Conservation (phyloP, 108 stramenopile genomes). For the Craspedostauros australis region DNA sequence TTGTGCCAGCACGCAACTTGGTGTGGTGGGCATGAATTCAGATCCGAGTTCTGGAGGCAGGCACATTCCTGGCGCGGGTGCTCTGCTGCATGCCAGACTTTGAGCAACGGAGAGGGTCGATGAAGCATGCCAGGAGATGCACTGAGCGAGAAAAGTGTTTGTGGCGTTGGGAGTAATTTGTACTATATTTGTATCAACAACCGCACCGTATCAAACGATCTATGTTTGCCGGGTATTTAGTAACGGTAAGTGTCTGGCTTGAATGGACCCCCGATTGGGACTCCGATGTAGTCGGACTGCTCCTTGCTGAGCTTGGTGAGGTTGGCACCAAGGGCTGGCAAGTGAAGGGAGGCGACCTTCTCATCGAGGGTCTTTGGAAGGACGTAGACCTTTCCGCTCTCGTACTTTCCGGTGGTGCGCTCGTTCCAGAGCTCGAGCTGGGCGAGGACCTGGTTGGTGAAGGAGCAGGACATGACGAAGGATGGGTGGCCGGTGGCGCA, state of each 20-base stretch:
- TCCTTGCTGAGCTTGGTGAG: constrained; percentile 89
- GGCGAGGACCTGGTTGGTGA: constrained; percentile 99
- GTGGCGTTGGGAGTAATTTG: no score
- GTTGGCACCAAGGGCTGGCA: constrained; percentile 92
- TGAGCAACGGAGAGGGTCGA: no score
- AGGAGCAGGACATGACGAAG: constrained; percentile 99
- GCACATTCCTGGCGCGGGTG: no score
- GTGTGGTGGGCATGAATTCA: no score
- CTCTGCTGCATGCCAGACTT: no score
- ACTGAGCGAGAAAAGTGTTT: no score
- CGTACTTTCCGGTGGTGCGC: constrained; percentile 91
- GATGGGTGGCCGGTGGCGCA: constrained; percentile 99
- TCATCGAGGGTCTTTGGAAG: constrained; percentile 98
- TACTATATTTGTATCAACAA: no score
- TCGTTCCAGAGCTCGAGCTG: constrained; percentile 99
- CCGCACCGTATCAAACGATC: no score
- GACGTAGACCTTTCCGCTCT: constrained; percentile 94
- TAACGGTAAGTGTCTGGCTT: constrained; percentile 99
- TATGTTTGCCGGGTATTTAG: no score
- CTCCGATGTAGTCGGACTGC: constrained; percentile 97
- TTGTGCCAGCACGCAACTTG: no score
- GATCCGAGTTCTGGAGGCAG: no score
- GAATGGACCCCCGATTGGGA: constrained; percentile 92
- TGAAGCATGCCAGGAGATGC: no score
- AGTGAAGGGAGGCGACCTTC: constrained; percentile 98